Base-by-base conservation (phyloP, 2,329 filamentous ascomycete species). In the Alternaria brassicae region DNA sequence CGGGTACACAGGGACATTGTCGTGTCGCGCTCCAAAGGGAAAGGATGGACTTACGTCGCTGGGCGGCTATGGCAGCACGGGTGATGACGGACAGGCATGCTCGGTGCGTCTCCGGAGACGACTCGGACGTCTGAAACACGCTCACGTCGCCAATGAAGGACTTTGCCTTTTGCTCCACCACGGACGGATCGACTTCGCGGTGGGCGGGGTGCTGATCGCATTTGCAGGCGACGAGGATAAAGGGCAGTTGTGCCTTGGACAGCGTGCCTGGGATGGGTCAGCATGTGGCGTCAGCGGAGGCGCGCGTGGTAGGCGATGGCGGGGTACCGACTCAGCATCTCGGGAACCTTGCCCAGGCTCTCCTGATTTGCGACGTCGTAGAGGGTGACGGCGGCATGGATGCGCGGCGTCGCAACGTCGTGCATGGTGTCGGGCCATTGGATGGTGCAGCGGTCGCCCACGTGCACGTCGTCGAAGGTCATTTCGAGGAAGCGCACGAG, bases 201-300 rank as follows among this genome's bases (percentile, higher is more conserved):
- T 87, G 82, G 58, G 86, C 84, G 62, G 89, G 86, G 47, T 89
- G 88, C 50, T 88, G 86, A 77, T 97, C 94, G 81, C 92, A 96
- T 83, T 97, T 97, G 77, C 89, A 94, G 55, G 92, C 92, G 51
- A 96, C 91, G 40, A 97, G 85, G 62, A 94, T 85, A 53, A 90
- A 90, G 8, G 93, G 92, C 37, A 96, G 80, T 23, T 85, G 84
- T 17, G 90, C 88, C 69, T 89, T 90, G 58, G 88, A 86, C 51
- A 96, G 83, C 40, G 89, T 89, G 80, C 88, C 93, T 96, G 76
- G 70, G 68, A 34, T 34, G 42, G 34, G 65, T 73, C 56, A 74
- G 71, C 53, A 61, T 59, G 55, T 49, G 54, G 49, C 50, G 34
- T 27, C 41, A 30, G 34, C n/a, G 23, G 37, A 27, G 37, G 49